These are phyloP conservation scores for Hypoxylon lenormandii DNA, from an alignment of 495 filamentous ascomycete species.

Conservation along the genomic window DNA sequence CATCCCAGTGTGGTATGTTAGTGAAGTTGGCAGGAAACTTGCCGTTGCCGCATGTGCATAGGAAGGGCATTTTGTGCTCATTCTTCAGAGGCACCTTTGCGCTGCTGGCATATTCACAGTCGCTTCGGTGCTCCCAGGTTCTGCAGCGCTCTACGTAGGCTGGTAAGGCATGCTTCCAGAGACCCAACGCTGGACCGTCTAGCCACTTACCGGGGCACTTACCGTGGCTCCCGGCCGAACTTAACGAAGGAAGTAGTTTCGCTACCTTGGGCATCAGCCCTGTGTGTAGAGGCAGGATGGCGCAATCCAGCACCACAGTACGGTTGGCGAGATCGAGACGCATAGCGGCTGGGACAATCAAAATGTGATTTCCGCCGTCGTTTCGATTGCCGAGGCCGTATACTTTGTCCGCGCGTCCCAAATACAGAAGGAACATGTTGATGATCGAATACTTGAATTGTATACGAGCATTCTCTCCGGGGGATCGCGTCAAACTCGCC, in stretches of 20 bases:
- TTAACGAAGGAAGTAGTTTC: slow-evolving; percentile 42
- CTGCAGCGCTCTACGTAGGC: slow-evolving; percentile 67
- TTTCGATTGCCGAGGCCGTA: not conserved
- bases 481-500: not conserved
- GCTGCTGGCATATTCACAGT: slow-evolving; percentile 60
- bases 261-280: slow-evolving; percentile 10
- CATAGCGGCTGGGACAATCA: slow-evolving; percentile 54
- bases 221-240: slow-evolving; percentile 39
- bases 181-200: slow-evolving; percentile 51
- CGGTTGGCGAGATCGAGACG: slow-evolving; percentile 55
- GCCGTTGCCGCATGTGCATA: not conserved
- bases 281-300: slow-evolving; percentile 53
- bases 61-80: not conserved
- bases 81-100: not conserved
- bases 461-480: slow-evolving; percentile 43
- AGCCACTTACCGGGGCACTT: slow-evolving; percentile 51
- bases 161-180: slow-evolving; percentile 63
- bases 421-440: slow-evolving; percentile 50
- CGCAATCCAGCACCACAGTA: slow-evolving; percentile 60
- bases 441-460: slow-evolving; percentile 63
- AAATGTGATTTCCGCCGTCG: slow-evolving; percentile 47
- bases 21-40: slow-evolving; percentile 30
- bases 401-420: not conserved
- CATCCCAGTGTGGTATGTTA: slow-evolving; percentile 44
- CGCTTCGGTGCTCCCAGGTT: slow-evolving; percentile 58